These are phyloP conservation scores for Flaveria linearis DNA, from an alignment of 129 eudicot species.

Conservation along the genomic window DNA sequence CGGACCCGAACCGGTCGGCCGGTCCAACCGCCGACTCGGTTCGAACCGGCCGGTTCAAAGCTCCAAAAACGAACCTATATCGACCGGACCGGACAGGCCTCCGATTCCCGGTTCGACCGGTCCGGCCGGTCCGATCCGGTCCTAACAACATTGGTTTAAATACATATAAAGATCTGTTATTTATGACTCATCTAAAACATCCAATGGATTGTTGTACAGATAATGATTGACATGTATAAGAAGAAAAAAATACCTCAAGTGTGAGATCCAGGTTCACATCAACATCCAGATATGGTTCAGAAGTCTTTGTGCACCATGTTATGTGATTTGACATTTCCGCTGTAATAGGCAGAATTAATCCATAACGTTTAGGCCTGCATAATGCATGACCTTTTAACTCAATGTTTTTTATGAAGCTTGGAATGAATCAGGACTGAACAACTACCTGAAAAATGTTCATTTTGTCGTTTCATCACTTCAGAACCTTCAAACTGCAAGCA, in stretches of 20 bases:
- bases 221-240: conserved; percentile 8
- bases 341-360: conserved; percentile 49
- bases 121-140: too few species aligned
- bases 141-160: too few species aligned
- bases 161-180: not conserved
- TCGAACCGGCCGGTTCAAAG: too few species aligned
- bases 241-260: conserved; percentile 63
- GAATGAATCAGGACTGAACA: conserved; percentile 8
- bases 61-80: too few species aligned
- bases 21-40: too few species aligned
- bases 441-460: conserved; percentile 81
- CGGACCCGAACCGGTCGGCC: too few species aligned
- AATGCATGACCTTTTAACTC: conserved; percentile 23
- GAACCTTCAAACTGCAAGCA: conserved; percentile 96
- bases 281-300: conserved; percentile 71
- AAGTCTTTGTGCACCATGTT: conserved; percentile 66
- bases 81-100: too few species aligned
- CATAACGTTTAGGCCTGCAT: conserved; percentile 31
- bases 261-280: conserved; percentile 72
- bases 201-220: not conserved
- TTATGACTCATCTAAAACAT: too few species aligned
- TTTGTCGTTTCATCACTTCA: conserved; percentile 72
- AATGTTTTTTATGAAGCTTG: not conserved
- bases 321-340: conserved; percentile 83
- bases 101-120: too few species aligned